These are phyloP conservation scores for Chrysosporium queenslandicum DNA, from an alignment of 2,329 filamentous ascomycete genomes.

Conservation along the genomic window DNA sequence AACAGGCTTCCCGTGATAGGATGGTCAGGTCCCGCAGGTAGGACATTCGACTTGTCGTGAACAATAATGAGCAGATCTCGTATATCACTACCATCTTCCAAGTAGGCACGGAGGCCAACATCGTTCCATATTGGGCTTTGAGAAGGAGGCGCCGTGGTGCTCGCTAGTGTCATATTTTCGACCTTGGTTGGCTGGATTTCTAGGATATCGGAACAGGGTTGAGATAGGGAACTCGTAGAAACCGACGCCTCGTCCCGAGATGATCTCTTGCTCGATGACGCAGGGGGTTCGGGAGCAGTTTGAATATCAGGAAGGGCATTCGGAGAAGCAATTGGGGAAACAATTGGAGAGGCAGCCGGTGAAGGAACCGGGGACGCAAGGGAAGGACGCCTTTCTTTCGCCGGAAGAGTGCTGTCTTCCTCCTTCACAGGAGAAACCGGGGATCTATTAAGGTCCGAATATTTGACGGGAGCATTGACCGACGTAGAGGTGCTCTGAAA, in stretches of 20 bases:
- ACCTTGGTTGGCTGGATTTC: conserved; percentile 1
- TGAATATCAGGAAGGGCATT: too few species aligned
- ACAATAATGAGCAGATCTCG: conserved; percentile 83
- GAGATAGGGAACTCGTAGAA: not conserved
- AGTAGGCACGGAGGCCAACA: conserved; percentile 71
- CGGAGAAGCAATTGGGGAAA: too few species aligned
- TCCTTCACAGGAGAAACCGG: not conserved
- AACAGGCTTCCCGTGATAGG: conserved; percentile 73
- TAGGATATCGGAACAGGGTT: conserved; percentile 4
- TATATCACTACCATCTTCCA: conserved; percentile 82
- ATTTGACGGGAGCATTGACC: not conserved
- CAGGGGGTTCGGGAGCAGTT: not conserved
- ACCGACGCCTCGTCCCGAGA: not conserved
- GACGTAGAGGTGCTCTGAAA: not conserved
- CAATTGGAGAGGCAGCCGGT: too few species aligned
- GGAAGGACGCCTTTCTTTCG: too few species aligned
- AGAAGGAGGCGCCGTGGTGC: not conserved
- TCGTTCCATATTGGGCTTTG: conserved; percentile 67
- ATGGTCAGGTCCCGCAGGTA: conserved; percentile 71
- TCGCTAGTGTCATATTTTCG: not conserved
- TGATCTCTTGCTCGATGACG: not conserved
- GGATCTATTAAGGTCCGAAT: not conserved
- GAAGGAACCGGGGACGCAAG: too few species aligned
- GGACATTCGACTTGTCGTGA: conserved; percentile 78
- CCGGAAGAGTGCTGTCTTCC: not conserved